phyloP scores from a whole-genome alignment of 192 early-diverging fungal species.

The Gonapodya prolifera region DNA sequence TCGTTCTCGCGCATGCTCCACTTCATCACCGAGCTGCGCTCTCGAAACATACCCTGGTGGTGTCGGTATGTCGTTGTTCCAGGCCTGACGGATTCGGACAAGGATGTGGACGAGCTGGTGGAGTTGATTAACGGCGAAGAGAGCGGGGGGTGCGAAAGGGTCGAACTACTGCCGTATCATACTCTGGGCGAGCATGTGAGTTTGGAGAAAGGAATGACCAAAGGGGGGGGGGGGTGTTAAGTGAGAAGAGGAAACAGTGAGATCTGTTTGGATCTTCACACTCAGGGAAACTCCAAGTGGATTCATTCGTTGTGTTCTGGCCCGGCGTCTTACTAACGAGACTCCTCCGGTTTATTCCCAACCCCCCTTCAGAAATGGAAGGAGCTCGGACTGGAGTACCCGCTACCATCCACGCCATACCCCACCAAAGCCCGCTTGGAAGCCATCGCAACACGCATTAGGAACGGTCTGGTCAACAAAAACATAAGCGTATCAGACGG shows the following conservation, averaged over 20 bases:
- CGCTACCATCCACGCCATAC: background rate
- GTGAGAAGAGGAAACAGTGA: too few relatives aligned
- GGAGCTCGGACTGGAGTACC: background rate
- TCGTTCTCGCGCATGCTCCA: background rate
- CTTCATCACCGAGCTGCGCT: slow-evolving; percentile 13
- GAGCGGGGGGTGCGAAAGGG: slow-evolving; percentile 2
- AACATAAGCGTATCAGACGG: background rate
- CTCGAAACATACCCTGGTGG: slow-evolving; percentile 15
- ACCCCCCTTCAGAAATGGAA: background rate
- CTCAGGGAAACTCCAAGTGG: too few relatives aligned
- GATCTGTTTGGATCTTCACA: too few relatives aligned
- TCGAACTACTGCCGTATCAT: slow-evolving; percentile 15
- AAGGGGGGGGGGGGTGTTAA: background rate
- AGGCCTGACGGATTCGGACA: slow-evolving; percentile 10
- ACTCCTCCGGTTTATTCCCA: background rate
- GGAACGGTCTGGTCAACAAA: background rate
- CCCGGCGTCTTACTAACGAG: too few relatives aligned
- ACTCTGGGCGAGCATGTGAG: slow-evolving; percentile 13
- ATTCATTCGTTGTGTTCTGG: too few relatives aligned
- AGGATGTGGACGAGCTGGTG: slow-evolving; percentile 14
- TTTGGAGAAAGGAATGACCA: background rate
- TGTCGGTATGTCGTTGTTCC: slow-evolving; percentile 17
- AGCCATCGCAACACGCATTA: background rate
- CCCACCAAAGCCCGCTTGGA: background rate
- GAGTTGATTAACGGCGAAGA: slow-evolving; percentile 7